These are phyloP conservation scores for Trichosporon sp. DNA, from an alignment of 1,284 basidiomycete species.

Conservation along the genomic window DNA sequence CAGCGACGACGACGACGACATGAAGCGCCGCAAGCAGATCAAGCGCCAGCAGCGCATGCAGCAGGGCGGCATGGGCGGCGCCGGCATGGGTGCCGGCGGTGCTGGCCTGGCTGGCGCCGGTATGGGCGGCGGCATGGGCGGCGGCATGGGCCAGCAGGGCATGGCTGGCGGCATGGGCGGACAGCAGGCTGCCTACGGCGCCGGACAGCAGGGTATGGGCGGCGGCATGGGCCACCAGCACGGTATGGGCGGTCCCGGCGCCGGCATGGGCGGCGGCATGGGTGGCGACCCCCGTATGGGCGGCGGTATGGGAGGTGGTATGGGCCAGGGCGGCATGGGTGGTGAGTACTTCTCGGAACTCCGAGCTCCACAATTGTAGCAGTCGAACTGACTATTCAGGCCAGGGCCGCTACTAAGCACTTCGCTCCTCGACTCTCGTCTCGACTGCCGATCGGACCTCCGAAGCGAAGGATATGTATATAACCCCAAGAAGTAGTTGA, in stretches of 20 bases:
- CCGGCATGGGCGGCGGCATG: constrained; percentile 11
- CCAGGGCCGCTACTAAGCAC: constrained; percentile 23
- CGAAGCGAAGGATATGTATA: neutral
- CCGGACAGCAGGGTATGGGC: constrained; percentile 1
- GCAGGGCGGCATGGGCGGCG: neutral
- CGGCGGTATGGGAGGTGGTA: constrained; percentile 22
- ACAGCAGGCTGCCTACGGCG: constrained; percentile 10
- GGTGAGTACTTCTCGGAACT: neutral
- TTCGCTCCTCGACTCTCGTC: neutral
- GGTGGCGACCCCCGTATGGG: neutral
- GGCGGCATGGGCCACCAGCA: constrained; percentile 3
- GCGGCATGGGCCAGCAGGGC: constrained; percentile 18
- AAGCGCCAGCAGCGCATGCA: constrained; percentile 24
- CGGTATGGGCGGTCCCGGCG: constrained; percentile 15
- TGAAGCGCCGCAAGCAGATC: constrained; percentile 24
- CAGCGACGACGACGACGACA: constrained; percentile 24
- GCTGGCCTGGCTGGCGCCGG: constrained; percentile 19
- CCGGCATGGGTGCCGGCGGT: constrained; percentile 1
- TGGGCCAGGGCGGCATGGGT: constrained; percentile 22
- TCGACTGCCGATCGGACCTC: neutral
- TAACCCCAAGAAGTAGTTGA: neutral
- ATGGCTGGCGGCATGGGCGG: constrained; percentile 18
- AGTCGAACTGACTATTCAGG: neutral
- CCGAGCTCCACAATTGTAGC: neutral
- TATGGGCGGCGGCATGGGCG: constrained; percentile 7